Base-by-base conservation (phyloP, 129 eudicot species). In the Solidago caesia region DNA sequence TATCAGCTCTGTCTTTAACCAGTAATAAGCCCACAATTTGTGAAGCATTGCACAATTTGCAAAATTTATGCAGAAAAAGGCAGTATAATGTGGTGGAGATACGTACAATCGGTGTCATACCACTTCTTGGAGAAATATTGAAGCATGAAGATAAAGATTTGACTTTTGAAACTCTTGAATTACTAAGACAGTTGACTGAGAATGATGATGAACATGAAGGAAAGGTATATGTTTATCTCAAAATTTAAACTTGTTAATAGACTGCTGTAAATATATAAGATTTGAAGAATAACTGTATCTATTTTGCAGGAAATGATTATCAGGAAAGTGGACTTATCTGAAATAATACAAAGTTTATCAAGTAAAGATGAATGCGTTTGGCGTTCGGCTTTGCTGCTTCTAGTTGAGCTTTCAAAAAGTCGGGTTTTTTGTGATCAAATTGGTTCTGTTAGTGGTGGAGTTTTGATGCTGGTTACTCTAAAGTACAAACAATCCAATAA, bases 191-290 rank as follows among this genome's bases (percentile, higher is more conserved):
- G 64, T 69, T 90, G 72, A 87, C 87, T 10, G 83, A 83, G 76
- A 85, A 87, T 70, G 90, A 83, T 11, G 80, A 87, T 33, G 80
- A 85, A 87, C 85, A 75, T 27, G 85, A 87, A 86, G 92, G 77
- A 76, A 76, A 75, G 56, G 77, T 74, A 70, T 10, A 47, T 57
- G 33, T 80, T 11, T 80, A 60, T 65, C 68, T 79, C 68, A 72
- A 53, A 26, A 29, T 72, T 33, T 2, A 2, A 56, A 56, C 61
- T 56, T 56, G 2, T 56, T 16, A 56, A 56, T 8, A 56, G 61
- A 56, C 11, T 16, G 49, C 41, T 68, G 39, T 67, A 5, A 42
- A 45, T 72, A 53, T 21, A n/a, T 44, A 29, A 27, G 48, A 25
- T 47, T 52, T 21, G 16, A 58, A 44, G 41, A 65, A 67, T 42